phyloP scores from a whole-genome alignment of 768 basidiomycete species.

The Tricholoma sp. region DNA sequence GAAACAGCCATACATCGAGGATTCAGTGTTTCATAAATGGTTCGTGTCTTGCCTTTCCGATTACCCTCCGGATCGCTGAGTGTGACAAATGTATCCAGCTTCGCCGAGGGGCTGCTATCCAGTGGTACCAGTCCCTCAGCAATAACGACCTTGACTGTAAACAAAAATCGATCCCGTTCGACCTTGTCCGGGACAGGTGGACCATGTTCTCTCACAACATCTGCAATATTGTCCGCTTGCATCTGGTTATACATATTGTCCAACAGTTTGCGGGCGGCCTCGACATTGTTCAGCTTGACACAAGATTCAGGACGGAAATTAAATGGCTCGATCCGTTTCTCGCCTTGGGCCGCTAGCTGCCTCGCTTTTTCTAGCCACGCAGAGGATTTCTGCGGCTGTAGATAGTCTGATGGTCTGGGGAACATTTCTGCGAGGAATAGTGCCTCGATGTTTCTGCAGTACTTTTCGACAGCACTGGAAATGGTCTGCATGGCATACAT shows the following conservation, averaged over 20 bases:
- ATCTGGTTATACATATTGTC: constrained; percentile 94
- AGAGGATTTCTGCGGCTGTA: constrained; percentile 81
- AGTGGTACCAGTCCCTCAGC: constrained; percentile 83
- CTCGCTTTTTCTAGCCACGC: constrained; percentile 87
- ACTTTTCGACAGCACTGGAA: constrained; percentile 88
- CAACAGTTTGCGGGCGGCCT: constrained; percentile 82
- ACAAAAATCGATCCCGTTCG: constrained; percentile 69
- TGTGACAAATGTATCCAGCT: constrained; percentile 88
- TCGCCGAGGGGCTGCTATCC: constrained; percentile 74
- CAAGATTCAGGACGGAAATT: constrained; percentile 92
- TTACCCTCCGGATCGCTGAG: constrained; percentile 90
- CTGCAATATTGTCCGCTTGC: constrained; percentile 81
- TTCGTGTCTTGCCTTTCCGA: constrained; percentile 89
- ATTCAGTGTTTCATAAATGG: constrained; percentile 84
- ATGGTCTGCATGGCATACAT: constrained; percentile 55
- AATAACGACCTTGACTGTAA: constrained; percentile 89
- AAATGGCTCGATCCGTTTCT: constrained; percentile 93
- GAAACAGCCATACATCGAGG: constrained; percentile 72
- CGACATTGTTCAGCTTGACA: constrained; percentile 97
- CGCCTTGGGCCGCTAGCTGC: constrained; percentile 67
- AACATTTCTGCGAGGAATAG: constrained; percentile 97
- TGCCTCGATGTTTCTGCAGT: constrained; percentile 81
- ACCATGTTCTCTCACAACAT: constrained; percentile 47
- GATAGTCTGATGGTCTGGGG: constrained; percentile 70
- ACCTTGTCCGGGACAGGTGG: constrained; percentile 73